Conservation (phyloP, 257 asterid species). For the Penstemon eatonii region DNA sequence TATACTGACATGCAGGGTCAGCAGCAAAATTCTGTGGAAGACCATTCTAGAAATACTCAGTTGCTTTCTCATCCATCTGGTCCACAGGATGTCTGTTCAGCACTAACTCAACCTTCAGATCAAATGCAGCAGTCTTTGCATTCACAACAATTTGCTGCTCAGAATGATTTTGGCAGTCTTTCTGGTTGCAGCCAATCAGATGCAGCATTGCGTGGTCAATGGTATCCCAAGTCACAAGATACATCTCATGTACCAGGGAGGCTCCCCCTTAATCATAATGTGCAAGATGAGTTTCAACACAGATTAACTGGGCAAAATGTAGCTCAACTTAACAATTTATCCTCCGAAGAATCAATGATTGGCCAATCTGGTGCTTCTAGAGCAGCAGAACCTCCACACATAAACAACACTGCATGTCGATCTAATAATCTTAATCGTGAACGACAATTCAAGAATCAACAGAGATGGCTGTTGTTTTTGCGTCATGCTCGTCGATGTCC, state of each 20-base stretch:
- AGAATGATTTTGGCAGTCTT: conserved; percentile 51
- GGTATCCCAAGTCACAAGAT: conserved; percentile 60
- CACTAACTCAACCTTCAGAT: conserved; percentile 54
- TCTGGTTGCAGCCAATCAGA: conserved; percentile 53
- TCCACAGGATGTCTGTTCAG: conserved; percentile 45
- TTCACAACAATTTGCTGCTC: conserved; percentile 52
- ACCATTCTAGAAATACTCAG: conserved; percentile 56
- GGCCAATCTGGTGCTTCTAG: conserved; percentile 51
- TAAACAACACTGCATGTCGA: conserved; percentile 38
- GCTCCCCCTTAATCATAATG: conserved; percentile 42
- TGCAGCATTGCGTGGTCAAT: conserved; percentile 48
- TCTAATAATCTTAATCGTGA: conserved; percentile 56
- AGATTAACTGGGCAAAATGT: conserved; percentile 58
- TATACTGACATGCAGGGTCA: conserved; percentile 61
- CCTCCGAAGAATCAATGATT: conserved; percentile 63
- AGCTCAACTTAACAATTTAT: conserved; percentile 66
- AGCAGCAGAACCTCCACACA: conserved; percentile 49
- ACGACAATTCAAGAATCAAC: conserved; percentile 61
- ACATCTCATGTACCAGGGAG: conserved; percentile 46
- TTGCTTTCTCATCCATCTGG: conserved; percentile 46
- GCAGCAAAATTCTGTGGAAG: conserved; percentile 49
- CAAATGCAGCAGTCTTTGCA: conserved; percentile 55
- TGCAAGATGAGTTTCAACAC: conserved; percentile 60
- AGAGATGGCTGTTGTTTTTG: conserved; percentile 82
- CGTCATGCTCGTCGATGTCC: conserved; percentile 88